phyloP scores from a whole-genome alignment of 129 eudicot species.

The Chrysanthemum makinoi region DNA sequence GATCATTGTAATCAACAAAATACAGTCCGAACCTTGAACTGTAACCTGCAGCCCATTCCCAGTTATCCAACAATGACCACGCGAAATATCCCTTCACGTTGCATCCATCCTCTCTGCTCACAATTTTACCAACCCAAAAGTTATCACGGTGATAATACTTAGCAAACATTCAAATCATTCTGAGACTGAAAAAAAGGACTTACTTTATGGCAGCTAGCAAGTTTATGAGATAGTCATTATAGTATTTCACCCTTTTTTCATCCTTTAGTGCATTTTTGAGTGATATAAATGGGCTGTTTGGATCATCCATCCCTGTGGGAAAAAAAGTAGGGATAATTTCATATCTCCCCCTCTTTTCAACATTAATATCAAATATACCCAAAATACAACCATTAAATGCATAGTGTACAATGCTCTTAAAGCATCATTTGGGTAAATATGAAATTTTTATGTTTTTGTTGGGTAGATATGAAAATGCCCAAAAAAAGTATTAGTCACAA shows the following conservation, averaged over 20 bases:
- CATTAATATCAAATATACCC: too few relatives aligned
- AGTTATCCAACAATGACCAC: conserved; percentile 91
- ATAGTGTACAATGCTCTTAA: too few relatives aligned
- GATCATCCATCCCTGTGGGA: conserved; percentile 86
- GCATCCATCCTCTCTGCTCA: conserved; percentile 88
- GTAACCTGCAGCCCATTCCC: conserved; percentile 99
- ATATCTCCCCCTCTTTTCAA: too few relatives aligned
- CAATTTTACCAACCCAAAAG: not conserved
- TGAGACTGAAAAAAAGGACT: conserved; percentile 7
- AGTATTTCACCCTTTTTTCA: conserved; percentile 69
- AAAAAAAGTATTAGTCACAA: not conserved
- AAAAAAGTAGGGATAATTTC: too few relatives aligned
- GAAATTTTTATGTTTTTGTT: too few relatives aligned
- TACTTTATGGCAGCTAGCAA: conserved; percentile 77
- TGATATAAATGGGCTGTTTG: conserved; percentile 48
- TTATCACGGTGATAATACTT: too few relatives aligned
- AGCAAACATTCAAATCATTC: not conserved
- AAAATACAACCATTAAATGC: too few relatives aligned
- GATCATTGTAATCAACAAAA: conserved; percentile 74
- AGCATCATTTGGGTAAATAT: too few relatives aligned
- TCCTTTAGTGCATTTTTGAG: conserved; percentile 58
- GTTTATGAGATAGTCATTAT: conserved; percentile 71
- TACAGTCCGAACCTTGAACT: conserved; percentile 86
- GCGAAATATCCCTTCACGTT: conserved; percentile 91
- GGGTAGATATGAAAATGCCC: too few relatives aligned